Base-by-base conservation (phyloP, 805 yeast species). In the Lipomyces kockii region DNA sequence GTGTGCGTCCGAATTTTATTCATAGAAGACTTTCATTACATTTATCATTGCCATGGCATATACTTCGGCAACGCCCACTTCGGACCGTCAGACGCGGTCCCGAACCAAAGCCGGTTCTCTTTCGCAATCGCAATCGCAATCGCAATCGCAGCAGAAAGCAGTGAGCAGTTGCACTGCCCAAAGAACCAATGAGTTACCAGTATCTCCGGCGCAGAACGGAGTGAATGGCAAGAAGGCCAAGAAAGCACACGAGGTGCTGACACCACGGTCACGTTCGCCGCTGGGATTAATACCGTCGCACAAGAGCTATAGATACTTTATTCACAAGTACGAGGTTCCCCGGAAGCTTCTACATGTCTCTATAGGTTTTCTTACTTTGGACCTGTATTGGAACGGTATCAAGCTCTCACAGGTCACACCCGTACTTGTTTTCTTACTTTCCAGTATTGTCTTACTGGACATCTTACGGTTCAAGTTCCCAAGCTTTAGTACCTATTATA, bases 301-400 rank as follows among this genome's bases (percentile, higher is more conserved):
- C 39, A 59, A 64, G 43, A 60, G 59, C 49, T 72, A 72, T 59
- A 54, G 72, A 35, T 51, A 54, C 12, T 87, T 89, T 74, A 79
- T 89, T 61, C 85, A 88, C 49, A 89, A 89, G 74, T 92, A 95
- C 76, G 99, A 95, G 78, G 81, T 95, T 20, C 96, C 97, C 3
- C 85, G 99, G 74, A 95, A 95, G 78, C 80, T 85, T 2, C 86
- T 95, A 67, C 99, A 95, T 77, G 90, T 94, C 8, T 89, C 95
- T 1, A 92, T 93, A 60, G 99, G 98, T 0, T 84, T 92, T 70
- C 73, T 93, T 55, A 88, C 98, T 1, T 78, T 95, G 52, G 89
- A 84, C 73, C 79, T 91, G 43, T 94, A 92, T 77, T 83, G 89
- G 0, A 75, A 78, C 54, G 92, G 93, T 9, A 80, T 83, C 11